These are phyloP conservation scores for Wolfiporia cocos DNA, from an alignment of 1,284 basidiomycete genomes.

Conservation along the genomic window DNA sequence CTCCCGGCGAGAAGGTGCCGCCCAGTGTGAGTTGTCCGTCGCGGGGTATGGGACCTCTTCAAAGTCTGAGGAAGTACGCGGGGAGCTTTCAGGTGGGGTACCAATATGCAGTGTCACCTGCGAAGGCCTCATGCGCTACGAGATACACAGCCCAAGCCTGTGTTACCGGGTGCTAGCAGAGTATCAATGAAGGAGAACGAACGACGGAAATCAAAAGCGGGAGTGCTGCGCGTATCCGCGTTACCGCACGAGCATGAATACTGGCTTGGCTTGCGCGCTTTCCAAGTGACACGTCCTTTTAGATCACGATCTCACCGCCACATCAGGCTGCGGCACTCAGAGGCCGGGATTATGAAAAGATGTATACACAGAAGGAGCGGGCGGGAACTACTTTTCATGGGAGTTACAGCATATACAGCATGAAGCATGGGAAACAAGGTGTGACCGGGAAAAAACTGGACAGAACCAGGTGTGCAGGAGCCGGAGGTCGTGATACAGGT, in stretches of 20 bases:
- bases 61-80: constrained; percentile 53
- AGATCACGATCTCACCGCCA: constrained; percentile 7
- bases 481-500: neutral
- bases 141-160: neutral
- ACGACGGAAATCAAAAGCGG: neutral
- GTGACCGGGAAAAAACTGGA: constrained; percentile 5
- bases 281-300: constrained; percentile 4
- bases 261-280: no score
- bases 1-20: constrained; percentile 29
- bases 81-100: constrained; percentile 34
- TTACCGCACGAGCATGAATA: no score
- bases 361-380: constrained; percentile 1
- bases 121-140: constrained; percentile 50
- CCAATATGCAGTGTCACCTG: constrained; percentile 69
- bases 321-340: neutral
- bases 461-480: constrained; percentile 3
- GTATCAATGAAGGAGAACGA: neutral
- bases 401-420: constrained; percentile 20
- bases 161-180: neutral
- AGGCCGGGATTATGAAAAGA: neutral
- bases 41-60: constrained; percentile 62
- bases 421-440: constrained; percentile 7
- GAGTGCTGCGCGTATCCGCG: constrained; percentile 4
- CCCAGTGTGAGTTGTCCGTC: constrained; percentile 30
- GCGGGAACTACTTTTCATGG: constrained; percentile 16